Evolutionary conservation across 2,329 filamentous ascomycete genomes (phyloP).

Genomic region (Xylariaceae sp.): DNA sequence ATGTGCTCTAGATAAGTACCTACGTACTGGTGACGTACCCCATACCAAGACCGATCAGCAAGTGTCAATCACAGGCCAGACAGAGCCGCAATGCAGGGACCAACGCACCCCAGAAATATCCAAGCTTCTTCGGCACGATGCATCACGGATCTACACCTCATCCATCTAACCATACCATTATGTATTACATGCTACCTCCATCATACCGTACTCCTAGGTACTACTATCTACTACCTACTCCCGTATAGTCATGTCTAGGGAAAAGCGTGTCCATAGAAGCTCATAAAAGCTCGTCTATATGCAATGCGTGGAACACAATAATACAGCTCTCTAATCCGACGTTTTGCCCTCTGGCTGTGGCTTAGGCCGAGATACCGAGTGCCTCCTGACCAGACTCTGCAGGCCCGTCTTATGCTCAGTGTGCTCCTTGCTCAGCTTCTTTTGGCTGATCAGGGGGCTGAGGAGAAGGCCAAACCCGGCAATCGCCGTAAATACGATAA

Average conservation of each 20-base stretch:
- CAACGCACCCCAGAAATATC: not conserved
- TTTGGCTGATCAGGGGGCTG: conserved; percentile 46
- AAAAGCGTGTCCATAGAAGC: too few relatives aligned
- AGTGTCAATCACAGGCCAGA: not conserved
- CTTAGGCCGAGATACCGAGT: conserved; percentile 5
- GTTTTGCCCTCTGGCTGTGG: conserved; percentile 12
- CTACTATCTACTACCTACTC: not conserved
- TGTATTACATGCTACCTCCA: too few relatives aligned
- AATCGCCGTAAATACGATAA: conserved; percentile 52
- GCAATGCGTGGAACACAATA: too few relatives aligned
- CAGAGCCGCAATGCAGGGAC: not conserved
- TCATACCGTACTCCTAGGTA: too few relatives aligned
- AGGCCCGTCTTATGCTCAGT: conserved; percentile 57
- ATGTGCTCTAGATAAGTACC: too few relatives aligned
- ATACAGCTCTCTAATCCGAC: not conserved
- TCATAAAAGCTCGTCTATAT: too few relatives aligned
- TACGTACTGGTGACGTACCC: too few relatives aligned
- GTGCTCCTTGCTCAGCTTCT: conserved; percentile 51
- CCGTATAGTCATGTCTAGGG: too few relatives aligned
- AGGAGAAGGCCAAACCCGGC: conserved; percentile 45
- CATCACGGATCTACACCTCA: too few relatives aligned
- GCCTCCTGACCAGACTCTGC: conserved; percentile 32
- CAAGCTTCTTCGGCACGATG: not conserved
- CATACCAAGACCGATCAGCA: not conserved
- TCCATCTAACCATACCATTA: too few relatives aligned